Evolutionary conservation across 257 asterid species (phyloP), one percentile per base, ranked within the genome.

Genomic region (Craterostigma plantagineum): DNA sequence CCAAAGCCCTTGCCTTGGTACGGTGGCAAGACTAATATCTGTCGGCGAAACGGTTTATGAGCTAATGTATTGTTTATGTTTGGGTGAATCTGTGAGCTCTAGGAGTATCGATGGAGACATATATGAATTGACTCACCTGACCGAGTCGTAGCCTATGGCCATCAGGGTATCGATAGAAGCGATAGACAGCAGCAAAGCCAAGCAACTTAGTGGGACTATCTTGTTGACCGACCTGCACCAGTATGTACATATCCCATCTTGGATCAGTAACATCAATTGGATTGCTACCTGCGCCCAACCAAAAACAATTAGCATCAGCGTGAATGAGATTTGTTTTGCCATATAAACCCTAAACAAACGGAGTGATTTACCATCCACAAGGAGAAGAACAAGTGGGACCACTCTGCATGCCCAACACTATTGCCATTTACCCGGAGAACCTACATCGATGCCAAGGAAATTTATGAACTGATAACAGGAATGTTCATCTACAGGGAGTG

Each of bases 201-300:
- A 87, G 69, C 59, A 79, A 50, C 42, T 41, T 66, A 43, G n/a
- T 48, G 56, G 13, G 35, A 27, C 53, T 18, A 48, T 64, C 81
- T 56, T 64, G 65, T 53, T 56, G 66, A 38, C 50, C 51, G 35
- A 65, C 76, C 65, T 48, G 69, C 27, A 75, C 77, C 43, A 72
- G 53, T 18, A 79, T 46, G 58, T 79, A 90, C 43, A 90, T 77
- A 68, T 83, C 84, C 95, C 98, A 90, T 11, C 68, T 58, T 52
- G 86, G 84, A 77, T 83, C 95, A 17, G 72, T 71, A 45, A 90
- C 52, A 48, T 90, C 98, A 58, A 90, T 90, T n/a, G 95, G 95
- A 65, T 79, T 83, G 86, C 98, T 76, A 50, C 95, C 95, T 87
- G 86, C 35, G 54, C 50, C 71, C 66, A 58, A 35, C 53, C 43